A percentile compares a stretch with the other conserved stretches of the same genome.
Conservation (phyloP, 192 early-diverging fungal species). For the Linnemannia exigua region DNA sequence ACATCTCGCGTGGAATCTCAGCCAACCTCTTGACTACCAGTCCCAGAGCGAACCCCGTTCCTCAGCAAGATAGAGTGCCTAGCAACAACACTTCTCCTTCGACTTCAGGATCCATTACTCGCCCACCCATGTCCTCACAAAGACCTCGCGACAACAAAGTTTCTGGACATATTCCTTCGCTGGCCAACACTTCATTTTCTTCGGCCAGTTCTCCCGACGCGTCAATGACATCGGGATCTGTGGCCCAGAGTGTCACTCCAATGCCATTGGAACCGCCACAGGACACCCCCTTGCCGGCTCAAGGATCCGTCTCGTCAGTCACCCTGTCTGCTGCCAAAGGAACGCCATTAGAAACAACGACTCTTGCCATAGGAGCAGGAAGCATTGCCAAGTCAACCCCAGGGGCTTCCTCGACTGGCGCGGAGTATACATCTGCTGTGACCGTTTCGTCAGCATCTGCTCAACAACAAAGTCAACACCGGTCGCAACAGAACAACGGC, state of each 20-base stretch:
- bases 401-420: background rate
- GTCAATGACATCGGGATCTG: slow-evolving; percentile 4
- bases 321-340: slow-evolving; percentile 5
- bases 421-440: background rate
- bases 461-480: slow-evolving; percentile 7
- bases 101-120: slow-evolving; percentile 24
- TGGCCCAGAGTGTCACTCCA: background rate
- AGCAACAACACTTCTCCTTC: slow-evolving; percentile 29
- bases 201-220: slow-evolving; percentile 11
- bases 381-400: background rate
- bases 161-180: background rate
- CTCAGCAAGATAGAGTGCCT: slow-evolving; percentile 8
- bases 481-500: slow-evolving; percentile 1
- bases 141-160: slow-evolving; percentile 28
- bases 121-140: slow-evolving; percentile 46
- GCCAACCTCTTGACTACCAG: background rate
- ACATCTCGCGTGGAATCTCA: slow-evolving; percentile 14
- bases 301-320: slow-evolving; percentile 4
- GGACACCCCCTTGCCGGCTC: background rate
- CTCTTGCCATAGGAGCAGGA: slow-evolving; percentile 7
- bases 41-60: slow-evolving; percentile 1
- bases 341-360: background rate
- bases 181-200: slow-evolving; percentile 39
- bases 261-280: background rate
- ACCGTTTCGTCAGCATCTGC: background rate